Conservation (phyloP, 257 asterid species). For the Rehmannia glutinosa region DNA sequence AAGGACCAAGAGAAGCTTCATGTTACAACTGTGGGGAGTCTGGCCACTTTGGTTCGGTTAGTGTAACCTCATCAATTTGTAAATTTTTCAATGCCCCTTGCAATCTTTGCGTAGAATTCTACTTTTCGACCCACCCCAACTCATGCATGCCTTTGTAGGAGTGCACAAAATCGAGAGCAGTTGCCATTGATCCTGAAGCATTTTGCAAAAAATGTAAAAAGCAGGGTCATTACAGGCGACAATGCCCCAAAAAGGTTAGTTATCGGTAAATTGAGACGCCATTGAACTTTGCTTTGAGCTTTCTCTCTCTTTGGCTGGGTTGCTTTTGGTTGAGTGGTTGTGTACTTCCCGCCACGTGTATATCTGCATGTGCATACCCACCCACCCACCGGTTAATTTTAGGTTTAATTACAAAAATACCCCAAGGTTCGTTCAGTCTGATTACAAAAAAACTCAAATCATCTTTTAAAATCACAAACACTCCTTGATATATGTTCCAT, state of each 20-base stretch:
- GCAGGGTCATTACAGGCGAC: background rate
- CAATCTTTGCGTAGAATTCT: background rate
- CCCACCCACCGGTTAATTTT: background rate
- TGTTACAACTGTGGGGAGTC: conserved; percentile 47
- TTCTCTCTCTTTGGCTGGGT: too few relatives aligned
- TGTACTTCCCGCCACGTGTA: too few relatives aligned
- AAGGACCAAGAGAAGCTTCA: conserved; percentile 28
- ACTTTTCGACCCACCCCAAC: background rate
- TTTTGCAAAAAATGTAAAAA: conserved; percentile 23
- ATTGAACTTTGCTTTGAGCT: background rate
- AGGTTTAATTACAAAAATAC: background rate
- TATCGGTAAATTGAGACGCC: background rate
- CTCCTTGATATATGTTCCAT: background rate
- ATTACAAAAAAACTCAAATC: background rate
- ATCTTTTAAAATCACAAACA: background rate
- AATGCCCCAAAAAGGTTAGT: conserved; percentile 22
- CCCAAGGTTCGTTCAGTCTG: background rate
- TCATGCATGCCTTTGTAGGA: conserved; percentile 25
- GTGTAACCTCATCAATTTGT: background rate
- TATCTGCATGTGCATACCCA: background rate
- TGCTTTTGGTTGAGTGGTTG: too few relatives aligned
- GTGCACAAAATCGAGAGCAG: conserved; percentile 2
- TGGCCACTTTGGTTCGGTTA: conserved; percentile 41
- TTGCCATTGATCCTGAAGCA: background rate
- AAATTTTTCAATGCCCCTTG: background rate